Evolutionary conservation across 768 basidiomycete species (phyloP).

Genomic region (Lentinula aciculospora): DNA sequence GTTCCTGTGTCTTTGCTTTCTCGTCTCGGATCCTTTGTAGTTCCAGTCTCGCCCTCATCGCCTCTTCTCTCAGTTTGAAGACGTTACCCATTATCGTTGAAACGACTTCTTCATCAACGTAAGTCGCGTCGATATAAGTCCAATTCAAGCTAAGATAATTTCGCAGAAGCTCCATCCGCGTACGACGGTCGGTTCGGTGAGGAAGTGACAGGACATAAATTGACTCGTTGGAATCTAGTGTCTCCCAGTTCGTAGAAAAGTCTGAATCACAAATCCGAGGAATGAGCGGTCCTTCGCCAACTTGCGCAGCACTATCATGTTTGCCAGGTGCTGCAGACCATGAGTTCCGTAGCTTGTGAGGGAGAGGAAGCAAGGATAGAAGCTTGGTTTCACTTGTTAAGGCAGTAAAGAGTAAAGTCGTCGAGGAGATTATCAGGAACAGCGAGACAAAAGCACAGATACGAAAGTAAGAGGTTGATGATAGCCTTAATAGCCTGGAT

Average conservation of each 20-base stretch:
- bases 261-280: background rate
- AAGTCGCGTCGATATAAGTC: conserved; percentile 2
- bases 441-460: background rate
- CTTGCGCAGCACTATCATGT: background rate
- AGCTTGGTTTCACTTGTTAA: background rate
- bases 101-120: background rate
- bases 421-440: background rate
- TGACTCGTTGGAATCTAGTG: background rate
- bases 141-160: conserved; percentile 1
- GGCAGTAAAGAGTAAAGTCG: background rate
- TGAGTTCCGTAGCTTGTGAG: background rate
- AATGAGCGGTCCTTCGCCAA: background rate
- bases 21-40: background rate
- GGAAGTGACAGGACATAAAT: conserved; percentile 6
- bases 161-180: conserved; percentile 1
- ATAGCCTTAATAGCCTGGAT: background rate
- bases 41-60: background rate
- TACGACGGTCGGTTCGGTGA: conserved; percentile 1
- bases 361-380: background rate
- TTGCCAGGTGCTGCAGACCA: background rate
- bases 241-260: background rate
- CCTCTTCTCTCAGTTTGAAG: background rate
- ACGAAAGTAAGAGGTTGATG: background rate
- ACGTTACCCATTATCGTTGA: background rate
- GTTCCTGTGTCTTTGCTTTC: background rate